These are phyloP conservation scores for Tricholomella constricta DNA, from an alignment of 768 basidiomycete species.

Conservation along the genomic window DNA sequence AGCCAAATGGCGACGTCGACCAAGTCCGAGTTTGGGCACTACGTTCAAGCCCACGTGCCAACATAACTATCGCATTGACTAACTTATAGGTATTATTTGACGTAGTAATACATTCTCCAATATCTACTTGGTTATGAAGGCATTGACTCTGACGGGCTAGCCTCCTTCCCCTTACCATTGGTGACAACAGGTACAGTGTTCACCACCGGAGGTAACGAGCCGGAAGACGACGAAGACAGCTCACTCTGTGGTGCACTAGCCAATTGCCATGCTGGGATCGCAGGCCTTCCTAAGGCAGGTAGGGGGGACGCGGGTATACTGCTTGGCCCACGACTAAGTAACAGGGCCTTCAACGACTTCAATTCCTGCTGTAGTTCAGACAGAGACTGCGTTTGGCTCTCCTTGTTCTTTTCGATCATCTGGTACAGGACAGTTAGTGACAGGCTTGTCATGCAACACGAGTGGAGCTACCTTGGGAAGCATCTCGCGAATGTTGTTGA, in stretches of 20 bases:
- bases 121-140: slow-evolving; percentile 1
- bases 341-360: slow-evolving; percentile 88
- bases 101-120: background rate
- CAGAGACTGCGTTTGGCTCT: slow-evolving; percentile 79
- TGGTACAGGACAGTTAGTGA: slow-evolving; percentile 30
- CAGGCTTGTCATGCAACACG: slow-evolving; percentile 1
- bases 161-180: slow-evolving; percentile 66
- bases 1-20: background rate
- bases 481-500: slow-evolving; percentile 88
- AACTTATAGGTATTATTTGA: background rate
- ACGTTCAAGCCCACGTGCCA: slow-evolving; percentile 4
- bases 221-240: background rate
- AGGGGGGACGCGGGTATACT: slow-evolving; percentile 53
- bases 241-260: slow-evolving; percentile 39
- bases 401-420: slow-evolving; percentile 96
- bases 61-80: background rate
- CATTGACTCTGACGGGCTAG: slow-evolving; percentile 25
- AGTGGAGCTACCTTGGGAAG: slow-evolving; percentile 80
- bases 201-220: slow-evolving; percentile 10
- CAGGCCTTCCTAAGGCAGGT: slow-evolving; percentile 57
- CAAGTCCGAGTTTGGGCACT: background rate
- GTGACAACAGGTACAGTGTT: slow-evolving; percentile 16
- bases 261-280: slow-evolving; percentile 93
- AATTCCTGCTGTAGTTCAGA: slow-evolving; percentile 91
- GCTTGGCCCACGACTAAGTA: slow-evolving; percentile 70